Base-by-base conservation (phyloP, 2,329 filamentous ascomycete genomes). In the Leptographium flavum region DNA sequence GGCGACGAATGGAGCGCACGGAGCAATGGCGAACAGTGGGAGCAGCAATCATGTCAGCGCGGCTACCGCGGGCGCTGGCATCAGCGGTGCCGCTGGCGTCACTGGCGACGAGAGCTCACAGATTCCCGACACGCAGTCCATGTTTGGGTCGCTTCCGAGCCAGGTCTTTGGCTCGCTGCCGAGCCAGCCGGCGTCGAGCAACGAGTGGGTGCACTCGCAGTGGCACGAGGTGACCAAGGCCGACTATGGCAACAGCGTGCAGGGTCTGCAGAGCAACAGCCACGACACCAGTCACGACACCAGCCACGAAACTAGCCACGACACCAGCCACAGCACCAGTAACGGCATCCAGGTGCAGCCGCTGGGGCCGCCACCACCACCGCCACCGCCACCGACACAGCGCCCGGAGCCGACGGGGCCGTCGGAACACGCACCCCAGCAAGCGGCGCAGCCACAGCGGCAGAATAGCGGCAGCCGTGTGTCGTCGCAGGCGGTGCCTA, bases 1-100 rank as follows among this genome's bases (percentile, higher is more conserved):
- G 57, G 71, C 74, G 47, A 84, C 81, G 3, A 87, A 87, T 49
- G 82, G 83, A 19, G 62, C 65, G 25, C 72, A 76, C 17, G 63
- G 56, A 11, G 21, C n/a, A 9, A 36, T 39, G 14, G 25, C 27
- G n/a, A 15, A n/a, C 39, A 33, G 39, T 10, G 23, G 38, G 23
- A 23, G 35, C 19, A 23, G 30, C 35, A 10, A 13, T 22, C 32
- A 21, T 3, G 17, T 14, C 9, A 21, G 35, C 17, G 35, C 36
- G 23, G 38, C 15, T 30, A n/a, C n/a, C 8, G 28, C 13, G 13
- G 28, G n/a, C 9, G 27, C 4, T 10, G 38, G 15, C 10, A 13
- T 14, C 6, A 30, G 17, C 5, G 32, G 32, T 6, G 11, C 15
- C 4, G 36, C 25, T 9, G 46, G 35, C 2, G 35, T 30, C 3